A percentile compares a stretch with the other conserved stretches of the same genome.
Conservation (phyloP, 2,329 filamentous ascomycete genomes). For the Periconia sp. region DNA sequence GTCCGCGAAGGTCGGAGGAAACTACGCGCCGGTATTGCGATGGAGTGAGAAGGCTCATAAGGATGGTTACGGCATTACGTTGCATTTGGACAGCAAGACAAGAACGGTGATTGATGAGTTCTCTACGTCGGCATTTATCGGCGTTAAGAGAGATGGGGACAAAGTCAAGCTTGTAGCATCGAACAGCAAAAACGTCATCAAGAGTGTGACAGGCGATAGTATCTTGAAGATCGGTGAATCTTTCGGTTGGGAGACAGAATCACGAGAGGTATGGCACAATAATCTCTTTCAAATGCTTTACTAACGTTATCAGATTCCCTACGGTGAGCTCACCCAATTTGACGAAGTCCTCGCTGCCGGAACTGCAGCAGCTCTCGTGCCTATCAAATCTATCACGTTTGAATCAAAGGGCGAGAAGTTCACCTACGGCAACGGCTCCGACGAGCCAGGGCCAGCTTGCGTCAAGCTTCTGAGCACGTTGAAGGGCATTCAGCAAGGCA, state of each 20-base stretch:
- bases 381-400: constrained; percentile 88
- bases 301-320: constrained; percentile 62
- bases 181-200: constrained; percentile 85
- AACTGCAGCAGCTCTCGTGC: constrained; percentile 88
- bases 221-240: constrained; percentile 75
- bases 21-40: constrained; percentile 90
- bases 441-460: constrained; percentile 77
- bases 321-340: constrained; percentile 68
- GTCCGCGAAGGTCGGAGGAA: constrained; percentile 91
- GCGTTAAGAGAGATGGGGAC: constrained; percentile 67
- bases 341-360: constrained; percentile 89
- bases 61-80: constrained; percentile 89
- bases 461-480: constrained; percentile 75
- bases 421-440: constrained; percentile 60
- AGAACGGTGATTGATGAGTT: constrained; percentile 93
- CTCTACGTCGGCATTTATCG: constrained; percentile 91
- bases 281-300: not conserved
- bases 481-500: constrained; percentile 85
- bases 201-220: constrained; percentile 82
- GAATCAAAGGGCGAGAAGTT: constrained; percentile 63
- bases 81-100: constrained; percentile 87
- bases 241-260: constrained; percentile 86
- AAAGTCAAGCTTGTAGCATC: constrained; percentile 81
- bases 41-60: constrained; percentile 82
- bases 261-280: constrained; percentile 62